These are phyloP conservation scores for Populus trichocarpa DNA, from an alignment of 441 rosid genomes.

Conservation along the genomic window DNA sequence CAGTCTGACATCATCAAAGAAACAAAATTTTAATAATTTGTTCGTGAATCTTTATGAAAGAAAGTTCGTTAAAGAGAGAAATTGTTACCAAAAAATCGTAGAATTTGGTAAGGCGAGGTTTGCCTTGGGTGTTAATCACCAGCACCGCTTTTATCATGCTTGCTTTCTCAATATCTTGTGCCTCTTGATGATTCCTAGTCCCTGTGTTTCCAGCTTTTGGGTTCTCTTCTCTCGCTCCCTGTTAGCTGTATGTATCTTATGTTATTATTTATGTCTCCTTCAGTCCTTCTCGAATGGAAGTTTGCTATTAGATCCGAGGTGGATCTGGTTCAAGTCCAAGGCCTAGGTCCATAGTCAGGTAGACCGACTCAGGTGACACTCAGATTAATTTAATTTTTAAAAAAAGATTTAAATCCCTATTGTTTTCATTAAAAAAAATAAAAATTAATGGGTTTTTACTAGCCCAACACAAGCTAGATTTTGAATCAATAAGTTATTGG, in stretches of 20 bases:
- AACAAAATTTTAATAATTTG: background rate
- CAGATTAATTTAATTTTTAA: no score
- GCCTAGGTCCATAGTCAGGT: no score
- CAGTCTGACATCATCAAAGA: conserved; percentile 35
- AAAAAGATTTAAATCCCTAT: no score
- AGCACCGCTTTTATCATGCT: conserved; percentile 85
- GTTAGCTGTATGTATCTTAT: background rate
- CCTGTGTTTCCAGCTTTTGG: background rate
- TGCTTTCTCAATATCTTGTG: background rate
- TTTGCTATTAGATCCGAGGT: background rate
- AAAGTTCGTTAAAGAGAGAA: background rate
- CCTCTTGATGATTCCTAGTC: background rate
- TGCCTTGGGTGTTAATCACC: conserved; percentile 90
- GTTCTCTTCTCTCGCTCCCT: background rate
- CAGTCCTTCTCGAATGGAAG: background rate
- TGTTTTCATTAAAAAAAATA: no score
- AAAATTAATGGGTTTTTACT: no score
- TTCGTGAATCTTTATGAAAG: background rate
- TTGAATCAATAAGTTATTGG: no score
- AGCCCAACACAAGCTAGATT: no score
- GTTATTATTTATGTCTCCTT: background rate
- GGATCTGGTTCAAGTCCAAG: no score
- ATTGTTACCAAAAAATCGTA: conserved; percentile 59
- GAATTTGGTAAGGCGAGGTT: conserved; percentile 87
- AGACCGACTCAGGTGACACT: no score